Evolutionary conservation across 1,284 basidiomycete species (phyloP), one percentile per base, ranked within the genome.

Genomic region (Ceratobasidium theobromae): DNA sequence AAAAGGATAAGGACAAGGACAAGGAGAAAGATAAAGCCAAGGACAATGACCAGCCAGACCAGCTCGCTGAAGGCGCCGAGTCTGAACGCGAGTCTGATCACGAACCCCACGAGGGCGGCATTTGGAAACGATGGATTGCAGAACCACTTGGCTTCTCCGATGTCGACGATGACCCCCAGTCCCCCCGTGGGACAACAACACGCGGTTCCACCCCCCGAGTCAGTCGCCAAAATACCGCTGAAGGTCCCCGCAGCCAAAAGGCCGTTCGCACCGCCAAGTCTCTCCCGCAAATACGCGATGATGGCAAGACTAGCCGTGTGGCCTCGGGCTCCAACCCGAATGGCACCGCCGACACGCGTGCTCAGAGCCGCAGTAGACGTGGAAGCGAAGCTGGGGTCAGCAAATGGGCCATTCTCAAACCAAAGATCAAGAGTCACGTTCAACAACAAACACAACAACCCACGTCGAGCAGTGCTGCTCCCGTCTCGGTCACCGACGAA

Each of bases 401-500:
- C 57, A 62, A 62, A n/a, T 62, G 57, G 57, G 46, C 57, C 16
- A 62, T 62, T 23, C 57, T 62, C 45, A 62, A 62, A 28, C 57
- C 57, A 6, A 62, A 51, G 46, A 62, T 62, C 46, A 62, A 51
- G 46, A 49, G 1, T n/a, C 57, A 62, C 25, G 30, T 40, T 12
- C 28, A 28, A 5, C 57, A 62, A 35, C 53, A 43, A 28, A 11
- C 46, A 48, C 35, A 49, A 25, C 57, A 49, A 49, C 30, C 57
- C 28, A 28, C 21, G 4, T 62, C 57, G 33, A 46, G 57, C 21
- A 32, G 32, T 30, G 69, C 69, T n/a, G 75, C 73, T n/a, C 70
- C 74, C 18, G 86, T 94, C 27, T 90, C 91, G 69, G 87, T 95
- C 60, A 92, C 86, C 1, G 91, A 93, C 70, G 93, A 95, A 73